phyloP scores from a whole-genome alignment of 495 filamentous ascomycete species.

The Penicillium paradoxum region DNA sequence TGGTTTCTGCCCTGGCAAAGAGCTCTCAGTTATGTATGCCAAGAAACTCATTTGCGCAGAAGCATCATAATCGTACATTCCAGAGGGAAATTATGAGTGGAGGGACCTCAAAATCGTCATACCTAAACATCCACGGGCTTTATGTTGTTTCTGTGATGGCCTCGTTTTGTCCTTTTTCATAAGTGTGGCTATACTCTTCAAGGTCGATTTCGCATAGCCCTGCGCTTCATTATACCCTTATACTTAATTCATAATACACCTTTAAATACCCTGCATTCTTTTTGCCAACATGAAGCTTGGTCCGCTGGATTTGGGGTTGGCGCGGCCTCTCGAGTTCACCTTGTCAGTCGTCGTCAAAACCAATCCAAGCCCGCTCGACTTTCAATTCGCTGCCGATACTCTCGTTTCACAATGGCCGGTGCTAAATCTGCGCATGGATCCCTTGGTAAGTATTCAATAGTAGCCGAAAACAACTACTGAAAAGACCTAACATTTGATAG shows the following conservation, averaged over 20 bases:
- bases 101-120: background rate
- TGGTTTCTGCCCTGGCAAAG: background rate
- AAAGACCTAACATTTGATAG: background rate
- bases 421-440: constrained; percentile 4
- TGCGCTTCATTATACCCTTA: background rate
- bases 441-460: background rate
- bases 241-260: background rate
- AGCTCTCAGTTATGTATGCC: background rate
- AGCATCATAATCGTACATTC: background rate
- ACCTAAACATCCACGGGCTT: background rate
- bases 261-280: background rate
- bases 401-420: constrained; percentile 8
- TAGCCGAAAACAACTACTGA: background rate
- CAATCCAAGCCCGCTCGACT: constrained; percentile 6
- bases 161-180: background rate
- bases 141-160: background rate
- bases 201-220: background rate
- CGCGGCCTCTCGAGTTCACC: constrained; percentile 6
- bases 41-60: background rate
- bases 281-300: background rate
- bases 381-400: constrained; percentile 7
- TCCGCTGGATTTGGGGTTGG: constrained; percentile 6
- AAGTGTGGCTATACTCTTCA: background rate
- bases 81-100: constrained; percentile 1
- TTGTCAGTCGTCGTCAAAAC: constrained; percentile 1